Base-by-base conservation (phyloP, 2,329 filamentous ascomycete species). In the Pseudocercospora musae region DNA sequence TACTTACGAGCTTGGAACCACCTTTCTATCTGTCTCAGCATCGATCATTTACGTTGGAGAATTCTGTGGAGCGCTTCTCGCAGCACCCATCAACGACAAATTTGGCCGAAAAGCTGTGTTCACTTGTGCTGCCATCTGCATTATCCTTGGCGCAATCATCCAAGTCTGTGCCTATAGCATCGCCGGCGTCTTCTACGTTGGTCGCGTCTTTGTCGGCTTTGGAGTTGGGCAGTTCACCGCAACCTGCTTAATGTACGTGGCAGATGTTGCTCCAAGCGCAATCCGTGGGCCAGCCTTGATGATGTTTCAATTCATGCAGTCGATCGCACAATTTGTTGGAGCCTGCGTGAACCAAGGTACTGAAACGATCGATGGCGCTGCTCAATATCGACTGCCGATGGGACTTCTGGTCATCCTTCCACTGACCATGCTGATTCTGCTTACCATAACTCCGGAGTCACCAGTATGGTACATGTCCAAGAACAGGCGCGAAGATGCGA, bases 281-380 rank as follows among this genome's bases (percentile, higher is more conserved):
- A 68, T 68, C 21, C 63, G 66, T 25, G 66, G 66, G 23, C 66
- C 66, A 1, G 66, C 66, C 2, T 54, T 68, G 42, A 68, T 66
- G 63, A 63, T 62, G 59, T 68, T 68, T 33, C 66, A 68, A 48
- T 68, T 66, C 62, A 68, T 68, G 66, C 66, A 68, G 23, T 64
- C 61, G 11, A 68, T 68, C 42, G 62, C 66, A 4, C 66, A 66
- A 53, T 64, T 68, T 13, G 62, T 68, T 15, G 66, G 66, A 62
- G 66, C 66, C n/a, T 66, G 66, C 44, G 64, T 68, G 20, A 68
- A 68, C 25, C 66, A 68, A 23, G 66, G 66, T n/a, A 68, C 66
- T 3, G 66, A 68, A 53, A 64, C 57, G 3, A 68, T 68, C 27
- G 57, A 68, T 49, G 64, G 66, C 25, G 53, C 60, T 4, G 66